Percentiles rank a stretch among this genome's conserved stretches.
phyloP scores from a whole-genome alignment of 169 alveolate genomes.

The Perkinsus olseni region DNA sequence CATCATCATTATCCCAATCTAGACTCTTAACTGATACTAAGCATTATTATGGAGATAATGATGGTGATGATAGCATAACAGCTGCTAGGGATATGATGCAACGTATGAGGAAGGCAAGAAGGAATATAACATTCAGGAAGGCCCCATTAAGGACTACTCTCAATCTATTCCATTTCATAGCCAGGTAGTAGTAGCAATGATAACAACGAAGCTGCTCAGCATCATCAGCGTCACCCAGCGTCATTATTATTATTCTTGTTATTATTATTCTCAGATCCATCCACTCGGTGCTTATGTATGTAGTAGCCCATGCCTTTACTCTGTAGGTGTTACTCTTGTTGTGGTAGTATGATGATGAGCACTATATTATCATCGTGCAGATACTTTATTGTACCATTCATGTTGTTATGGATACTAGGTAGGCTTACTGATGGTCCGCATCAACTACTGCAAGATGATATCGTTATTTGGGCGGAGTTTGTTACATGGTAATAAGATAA shows the following conservation, averaged over 20 bases:
- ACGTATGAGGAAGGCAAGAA: not conserved
- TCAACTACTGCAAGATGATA: not conserved
- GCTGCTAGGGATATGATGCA: not conserved
- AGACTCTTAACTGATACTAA: too few species aligned
- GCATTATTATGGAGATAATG: not conserved
- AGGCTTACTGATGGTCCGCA: not conserved
- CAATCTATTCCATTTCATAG: not conserved
- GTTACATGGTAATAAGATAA: slow-evolving; percentile 32
- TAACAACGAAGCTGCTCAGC: too few species aligned
- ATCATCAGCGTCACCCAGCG: too few species aligned
- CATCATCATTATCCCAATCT: too few species aligned
- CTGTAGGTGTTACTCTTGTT: too few species aligned
- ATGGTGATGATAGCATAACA: not conserved
- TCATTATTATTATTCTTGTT: too few species aligned
- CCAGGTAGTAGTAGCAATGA: not conserved
- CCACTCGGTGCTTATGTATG: too few species aligned
- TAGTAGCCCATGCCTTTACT: too few species aligned
- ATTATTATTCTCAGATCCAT: too few species aligned
- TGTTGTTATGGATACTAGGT: not conserved
- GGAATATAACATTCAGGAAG: not conserved
- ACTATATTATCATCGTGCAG: too few species aligned
- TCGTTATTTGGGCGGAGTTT: not conserved
- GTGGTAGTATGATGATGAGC: too few species aligned
- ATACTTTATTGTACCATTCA: not conserved
- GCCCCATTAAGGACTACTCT: not conserved